phyloP scores from a whole-genome alignment of 139 green algal species.

The Mesotaenium endlicherianum region DNA sequence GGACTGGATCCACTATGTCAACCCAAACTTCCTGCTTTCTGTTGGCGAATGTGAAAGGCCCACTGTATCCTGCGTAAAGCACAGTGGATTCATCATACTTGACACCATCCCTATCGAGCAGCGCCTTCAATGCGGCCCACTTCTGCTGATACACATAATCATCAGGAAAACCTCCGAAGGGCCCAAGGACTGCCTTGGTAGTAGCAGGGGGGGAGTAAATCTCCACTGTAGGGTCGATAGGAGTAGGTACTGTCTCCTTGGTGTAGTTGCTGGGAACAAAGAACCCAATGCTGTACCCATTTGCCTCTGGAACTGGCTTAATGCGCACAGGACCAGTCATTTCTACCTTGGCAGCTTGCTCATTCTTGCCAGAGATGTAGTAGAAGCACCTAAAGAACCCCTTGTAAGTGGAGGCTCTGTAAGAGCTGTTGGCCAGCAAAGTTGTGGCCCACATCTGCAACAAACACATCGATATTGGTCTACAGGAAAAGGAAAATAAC shows the following conservation, averaged over 20 bases:
- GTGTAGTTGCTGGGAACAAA: background rate
- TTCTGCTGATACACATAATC: conserved; percentile 18
- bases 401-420: background rate
- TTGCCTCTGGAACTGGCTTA: background rate
- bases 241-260: background rate
- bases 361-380: conserved; percentile 11
- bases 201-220: background rate
- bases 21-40: conserved; percentile 34
- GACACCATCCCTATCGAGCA: conserved; percentile 23
- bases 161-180: conserved; percentile 36
- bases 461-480: too few relatives aligned
- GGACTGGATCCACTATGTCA: too few relatives aligned
- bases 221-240: background rate
- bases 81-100: conserved; percentile 27
- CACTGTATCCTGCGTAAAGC: conserved; percentile 24
- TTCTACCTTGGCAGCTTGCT: background rate
- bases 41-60: conserved; percentile 30
- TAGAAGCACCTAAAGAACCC: conserved; percentile 15
- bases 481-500: too few relatives aligned
- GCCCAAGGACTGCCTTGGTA: conserved; percentile 15
- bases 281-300: background rate
- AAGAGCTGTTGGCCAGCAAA: background rate
- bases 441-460: conserved; percentile 1
- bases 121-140: background rate
- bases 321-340: conserved; percentile 18